Conservation (phyloP, 768 basidiomycete genomes). For the Tephrocybe sp. region DNA sequence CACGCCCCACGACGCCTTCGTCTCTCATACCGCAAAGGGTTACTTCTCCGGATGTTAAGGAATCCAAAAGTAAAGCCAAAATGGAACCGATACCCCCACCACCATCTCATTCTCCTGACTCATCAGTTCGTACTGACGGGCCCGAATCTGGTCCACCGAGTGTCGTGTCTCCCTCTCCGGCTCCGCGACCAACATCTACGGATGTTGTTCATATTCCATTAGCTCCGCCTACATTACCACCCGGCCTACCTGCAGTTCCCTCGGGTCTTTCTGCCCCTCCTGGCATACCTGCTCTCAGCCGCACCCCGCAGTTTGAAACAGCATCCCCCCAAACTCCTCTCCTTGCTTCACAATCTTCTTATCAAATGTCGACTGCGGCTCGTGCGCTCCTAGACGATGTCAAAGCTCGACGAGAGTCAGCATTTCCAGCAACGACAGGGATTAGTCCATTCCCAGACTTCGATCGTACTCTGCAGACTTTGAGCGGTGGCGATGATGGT, state of each 20-base stretch:
- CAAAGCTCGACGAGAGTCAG: slow-evolving; percentile 68
- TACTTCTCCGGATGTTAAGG: slow-evolving; percentile 37
- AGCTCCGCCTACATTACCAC: slow-evolving; percentile 35
- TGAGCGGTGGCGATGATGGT: slow-evolving; percentile 63
- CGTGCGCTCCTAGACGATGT: slow-evolving; percentile 85
- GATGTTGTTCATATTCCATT: slow-evolving; percentile 28
- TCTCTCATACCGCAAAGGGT: slow-evolving; percentile 38
- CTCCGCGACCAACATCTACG: slow-evolving; percentile 25
- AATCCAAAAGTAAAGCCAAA: slow-evolving; percentile 38
- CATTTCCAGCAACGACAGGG: slow-evolving; percentile 35
- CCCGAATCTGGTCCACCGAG: slow-evolving; percentile 47
- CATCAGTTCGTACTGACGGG: slow-evolving; percentile 51
- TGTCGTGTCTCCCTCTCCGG: slow-evolving; percentile 30
- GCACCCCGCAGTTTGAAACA: slow-evolving; percentile 47
- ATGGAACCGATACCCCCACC: slow-evolving; percentile 31
- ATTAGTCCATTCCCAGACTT: slow-evolving; percentile 86
- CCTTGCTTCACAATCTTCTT: slow-evolving; percentile 59
- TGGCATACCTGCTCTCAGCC: slow-evolving; percentile 59
- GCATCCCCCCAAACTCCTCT: slow-evolving; percentile 52
- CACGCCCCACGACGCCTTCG: slow-evolving; percentile 58
- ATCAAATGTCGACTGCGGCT: slow-evolving; percentile 87
- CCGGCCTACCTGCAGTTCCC: slow-evolving; percentile 42
- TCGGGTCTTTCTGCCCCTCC: slow-evolving; percentile 60
- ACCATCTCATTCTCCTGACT: slow-evolving; percentile 42
- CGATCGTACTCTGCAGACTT: slow-evolving; percentile 76